Percentiles rank a stretch among this genome's conserved stretches.
These are phyloP conservation scores for Colletotrichum orchidophilum DNA, from an alignment of 2,329 filamentous ascomycete genomes.

Conservation along the genomic window DNA sequence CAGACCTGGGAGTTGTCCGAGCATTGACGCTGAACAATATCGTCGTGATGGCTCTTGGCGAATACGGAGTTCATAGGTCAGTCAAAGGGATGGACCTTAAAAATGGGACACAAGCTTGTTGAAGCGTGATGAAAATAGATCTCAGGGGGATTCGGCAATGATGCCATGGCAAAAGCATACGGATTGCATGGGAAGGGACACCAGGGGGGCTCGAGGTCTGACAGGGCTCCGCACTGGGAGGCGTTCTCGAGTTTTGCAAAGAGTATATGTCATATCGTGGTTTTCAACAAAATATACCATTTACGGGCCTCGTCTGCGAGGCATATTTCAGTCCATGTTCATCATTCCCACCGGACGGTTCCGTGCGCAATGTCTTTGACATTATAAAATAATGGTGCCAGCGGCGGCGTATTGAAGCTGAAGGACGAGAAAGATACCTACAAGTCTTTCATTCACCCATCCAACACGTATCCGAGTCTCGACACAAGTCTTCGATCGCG, in stretches of 20 bases:
- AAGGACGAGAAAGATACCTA: not conserved
- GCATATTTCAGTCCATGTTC: not conserved
- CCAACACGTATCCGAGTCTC: not conserved
- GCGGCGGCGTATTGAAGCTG: not conserved
- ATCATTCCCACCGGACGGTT: not conserved
- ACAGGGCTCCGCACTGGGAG: not conserved
- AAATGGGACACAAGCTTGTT: not conserved
- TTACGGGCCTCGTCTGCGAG: not conserved
- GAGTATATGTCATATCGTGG: not conserved
- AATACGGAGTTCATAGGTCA: slow-evolving; percentile 16
- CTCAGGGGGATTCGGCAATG: slow-evolving; percentile 1
- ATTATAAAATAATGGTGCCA: not conserved
- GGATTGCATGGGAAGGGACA: slow-evolving; percentile 26
- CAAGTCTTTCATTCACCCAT: not conserved
- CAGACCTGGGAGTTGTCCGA: not conserved
- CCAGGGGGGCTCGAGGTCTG: not conserved
- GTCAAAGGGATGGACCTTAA: not conserved
- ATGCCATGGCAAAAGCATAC: slow-evolving; percentile 30
- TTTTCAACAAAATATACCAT: slow-evolving; percentile 17
- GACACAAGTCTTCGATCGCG: not conserved
- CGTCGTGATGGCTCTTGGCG: not conserved
- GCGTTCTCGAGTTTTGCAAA: slow-evolving; percentile 11
- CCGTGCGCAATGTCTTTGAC: not conserved
- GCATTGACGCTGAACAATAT: not conserved
- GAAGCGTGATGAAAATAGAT: slow-evolving; percentile 18